A percentile compares a stretch with the other conserved stretches of the same genome.
Evolutionary conservation across 2,329 filamentous ascomycete species (phyloP).

Genomic region (Penicillium sp.): DNA sequence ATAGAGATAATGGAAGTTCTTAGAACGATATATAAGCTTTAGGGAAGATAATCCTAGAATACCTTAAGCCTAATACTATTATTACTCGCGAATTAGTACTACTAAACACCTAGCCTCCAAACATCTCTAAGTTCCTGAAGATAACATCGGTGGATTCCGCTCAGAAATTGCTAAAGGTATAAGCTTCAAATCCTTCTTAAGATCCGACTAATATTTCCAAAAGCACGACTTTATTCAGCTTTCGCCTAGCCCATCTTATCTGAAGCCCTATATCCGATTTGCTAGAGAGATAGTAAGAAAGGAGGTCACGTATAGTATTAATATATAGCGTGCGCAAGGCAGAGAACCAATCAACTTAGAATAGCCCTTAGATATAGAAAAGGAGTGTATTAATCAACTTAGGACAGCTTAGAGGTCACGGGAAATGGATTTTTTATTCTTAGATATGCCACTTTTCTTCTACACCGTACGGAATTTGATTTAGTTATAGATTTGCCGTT

Average conservation of each 20-base stretch:
- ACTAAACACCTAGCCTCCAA: slow-evolving; percentile 3
- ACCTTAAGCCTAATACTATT: slow-evolving; percentile 9
- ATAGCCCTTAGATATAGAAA: too few species aligned
- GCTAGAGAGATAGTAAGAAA: slow-evolving; percentile 7
- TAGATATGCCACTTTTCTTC: too few species aligned
- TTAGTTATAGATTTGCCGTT: too few species aligned
- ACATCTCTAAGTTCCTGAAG: slow-evolving; percentile 7
- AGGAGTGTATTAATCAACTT: too few species aligned
- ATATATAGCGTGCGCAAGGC: too few species aligned
- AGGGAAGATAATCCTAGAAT: slow-evolving; percentile 13
- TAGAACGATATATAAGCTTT: slow-evolving; percentile 9
- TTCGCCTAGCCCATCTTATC: slow-evolving; percentile 11
- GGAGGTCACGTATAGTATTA: background rate
- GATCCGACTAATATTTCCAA: background rate
- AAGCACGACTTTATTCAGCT: slow-evolving; percentile 17
- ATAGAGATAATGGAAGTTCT: background rate
- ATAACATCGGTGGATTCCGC: slow-evolving; percentile 5
- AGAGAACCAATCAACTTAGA: too few species aligned
- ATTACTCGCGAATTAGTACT: slow-evolving; percentile 4
- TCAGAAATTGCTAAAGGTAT: slow-evolving; percentile 6
- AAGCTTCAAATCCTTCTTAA: background rate
- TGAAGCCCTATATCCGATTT: slow-evolving; percentile 18
- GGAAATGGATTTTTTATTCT: too few species aligned
- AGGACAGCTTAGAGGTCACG: too few species aligned
- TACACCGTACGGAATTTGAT: too few species aligned